Base-by-base conservation (phyloP, 768 basidiomycete genomes). In the Hortiboletus campestris region DNA sequence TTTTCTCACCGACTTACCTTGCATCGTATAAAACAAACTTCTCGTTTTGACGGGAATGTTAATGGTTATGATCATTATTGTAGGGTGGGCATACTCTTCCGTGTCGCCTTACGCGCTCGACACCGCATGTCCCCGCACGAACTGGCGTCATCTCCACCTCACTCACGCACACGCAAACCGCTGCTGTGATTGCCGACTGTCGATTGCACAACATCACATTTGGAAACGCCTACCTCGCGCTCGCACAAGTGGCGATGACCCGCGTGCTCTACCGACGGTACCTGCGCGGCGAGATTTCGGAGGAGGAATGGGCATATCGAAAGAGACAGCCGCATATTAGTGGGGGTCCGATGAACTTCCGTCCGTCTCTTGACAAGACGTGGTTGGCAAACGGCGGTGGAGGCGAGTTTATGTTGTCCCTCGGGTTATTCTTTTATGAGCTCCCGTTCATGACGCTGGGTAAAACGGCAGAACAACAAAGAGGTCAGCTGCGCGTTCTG, bases 51-150 rank as follows among this genome's bases (percentile, higher is more conserved):
- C 34, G 5, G 28, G 35, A 12, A 34, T 25, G 16, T 12, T 48
- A 31, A 47, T 38, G 48, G 17, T 16, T 20, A 5, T 46, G 6
- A 6, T 22, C 32, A 17, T 22, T 35, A 19, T 52, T 41, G 8
- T 62, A 84, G 82, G 84, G 83, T 4, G 84, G 84, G 5, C 83
- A 84, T 45, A 79, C 80, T 0, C 70, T 84, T 7, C 82, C 82
- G 2, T 71, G 78, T 42, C 76, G 67, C 16, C 51, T 74, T 34
- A 74, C 76, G 2, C 61, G 60, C 36, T 49, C 64, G 6, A 79
- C 79, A 0, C 61, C 63, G 3, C 66, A 64, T 40, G 72, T 69
- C 0, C 76, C 78, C 11, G 75, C 81, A 9, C 63, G 63, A 28
- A 76, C 78, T 19, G 63, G 66, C 36, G 25, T 32, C 16, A 39